Percentiles rank a stretch among this genome's conserved stretches.
These are phyloP conservation scores for Juncus effusus DNA, from an alignment of 176 grass and related monocot genomes.

Conservation along the genomic window DNA sequence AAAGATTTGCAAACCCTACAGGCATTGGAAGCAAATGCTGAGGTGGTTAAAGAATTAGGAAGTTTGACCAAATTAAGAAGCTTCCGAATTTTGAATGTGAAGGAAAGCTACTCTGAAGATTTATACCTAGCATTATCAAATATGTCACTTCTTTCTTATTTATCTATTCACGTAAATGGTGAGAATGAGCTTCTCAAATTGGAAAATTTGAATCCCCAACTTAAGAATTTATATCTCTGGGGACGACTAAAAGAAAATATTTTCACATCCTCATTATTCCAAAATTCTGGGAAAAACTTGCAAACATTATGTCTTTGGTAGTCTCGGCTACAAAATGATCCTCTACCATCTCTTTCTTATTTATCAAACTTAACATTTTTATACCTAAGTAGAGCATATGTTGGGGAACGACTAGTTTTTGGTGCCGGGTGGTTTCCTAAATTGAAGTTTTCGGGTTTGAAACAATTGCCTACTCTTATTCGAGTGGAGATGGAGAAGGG, in stretches of 20 bases:
- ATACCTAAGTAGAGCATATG: slow-evolving; percentile 20
- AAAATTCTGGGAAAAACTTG: slow-evolving; percentile 5
- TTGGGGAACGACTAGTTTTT: slow-evolving; percentile 8
- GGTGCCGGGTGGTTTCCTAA: slow-evolving; percentile 21
- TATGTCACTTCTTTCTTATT: slow-evolving; percentile 12
- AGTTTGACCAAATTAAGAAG: slow-evolving; percentile 29
- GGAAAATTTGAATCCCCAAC: not conserved
- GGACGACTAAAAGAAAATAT: slow-evolving; percentile 5
- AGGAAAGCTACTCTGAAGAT: slow-evolving; percentile 12
- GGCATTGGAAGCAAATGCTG: slow-evolving; percentile 2
- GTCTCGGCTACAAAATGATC: slow-evolving; percentile 19
- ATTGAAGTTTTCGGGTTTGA: slow-evolving; percentile 7
- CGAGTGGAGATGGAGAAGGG: slow-evolving; percentile 19
- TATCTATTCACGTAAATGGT: slow-evolving; percentile 23
- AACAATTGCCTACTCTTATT: slow-evolving; percentile 7
- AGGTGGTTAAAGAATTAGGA: slow-evolving; percentile 19
- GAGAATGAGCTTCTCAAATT: slow-evolving; percentile 31
- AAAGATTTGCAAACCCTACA: slow-evolving; percentile 25
- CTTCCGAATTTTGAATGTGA: slow-evolving; percentile 20
- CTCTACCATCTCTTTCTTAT: slow-evolving; percentile 3
- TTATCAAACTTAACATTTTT: slow-evolving; percentile 26
- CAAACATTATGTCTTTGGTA: not conserved
- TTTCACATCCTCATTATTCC: slow-evolving; percentile 27
- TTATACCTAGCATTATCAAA: slow-evolving; percentile 25
- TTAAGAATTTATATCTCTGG: slow-evolving; percentile 10